Evolutionary conservation across 2,329 filamentous ascomycete genomes (phyloP).

Genomic region (Trichoderma sp.): DNA sequence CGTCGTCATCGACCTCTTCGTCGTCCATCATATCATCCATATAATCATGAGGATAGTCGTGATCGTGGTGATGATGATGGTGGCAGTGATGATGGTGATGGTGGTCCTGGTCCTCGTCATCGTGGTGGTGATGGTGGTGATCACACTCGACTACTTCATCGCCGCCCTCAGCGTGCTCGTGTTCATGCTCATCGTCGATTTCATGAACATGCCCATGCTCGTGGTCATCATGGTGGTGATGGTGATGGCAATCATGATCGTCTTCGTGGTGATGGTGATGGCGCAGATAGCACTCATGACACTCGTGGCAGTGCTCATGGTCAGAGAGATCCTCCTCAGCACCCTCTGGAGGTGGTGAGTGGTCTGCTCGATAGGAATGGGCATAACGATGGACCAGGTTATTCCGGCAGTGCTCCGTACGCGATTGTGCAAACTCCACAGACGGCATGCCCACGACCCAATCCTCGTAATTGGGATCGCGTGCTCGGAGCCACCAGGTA

Average conservation of each 20-base stretch:
- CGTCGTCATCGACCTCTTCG: slow-evolving; percentile 74
- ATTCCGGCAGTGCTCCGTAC: slow-evolving; percentile 62
- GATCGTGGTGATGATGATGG: slow-evolving; percentile 42
- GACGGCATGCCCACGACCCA: slow-evolving; percentile 64
- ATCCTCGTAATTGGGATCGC: slow-evolving; percentile 63
- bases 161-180: slow-evolving; percentile 50
- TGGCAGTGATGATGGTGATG: slow-evolving; percentile 38
- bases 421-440: slow-evolving; percentile 61
- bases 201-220: slow-evolving; percentile 31
- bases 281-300: slow-evolving; percentile 38
- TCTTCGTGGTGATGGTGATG: slow-evolving; percentile 48
- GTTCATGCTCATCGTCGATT: slow-evolving; percentile 20
- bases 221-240: slow-evolving; percentile 37
- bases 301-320: slow-evolving; percentile 44
- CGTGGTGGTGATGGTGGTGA: slow-evolving; percentile 41
- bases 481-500: slow-evolving; percentile 65
- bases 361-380: slow-evolving; percentile 49
- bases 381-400: slow-evolving; percentile 62
- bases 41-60: slow-evolving; percentile 50
- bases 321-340: slow-evolving; percentile 47
- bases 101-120: slow-evolving; percentile 36
- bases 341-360: slow-evolving; percentile 43
- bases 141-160: slow-evolving; percentile 53
- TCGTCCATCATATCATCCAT: slow-evolving; percentile 64
- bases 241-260: slow-evolving; percentile 51